Evolutionary conservation across 805 yeast genomes (phyloP), one percentile per base, ranked within the genome.

Genomic region (Suhomyces sp.): DNA sequence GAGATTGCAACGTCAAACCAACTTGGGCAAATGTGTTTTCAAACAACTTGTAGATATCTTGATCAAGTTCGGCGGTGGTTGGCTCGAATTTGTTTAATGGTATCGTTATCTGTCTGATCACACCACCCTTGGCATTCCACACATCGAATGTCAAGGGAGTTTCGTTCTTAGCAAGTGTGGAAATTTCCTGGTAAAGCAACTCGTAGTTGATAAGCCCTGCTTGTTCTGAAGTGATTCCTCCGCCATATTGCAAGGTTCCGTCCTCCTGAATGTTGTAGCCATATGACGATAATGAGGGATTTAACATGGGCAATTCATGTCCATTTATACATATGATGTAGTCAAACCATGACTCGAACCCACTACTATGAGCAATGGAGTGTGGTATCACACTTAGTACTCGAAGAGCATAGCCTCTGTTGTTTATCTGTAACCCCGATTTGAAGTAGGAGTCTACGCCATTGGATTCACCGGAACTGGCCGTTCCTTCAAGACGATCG

Each of bases 41-140:
- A 46, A 73, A 53, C 17, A 49, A 57, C 27, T 49, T 54, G 53
- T 46, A 17, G 10, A 47, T 41, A 10, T 42, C 41, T 12, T 47
- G 27, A 35, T 53, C 51, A 31, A 54, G 48, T 10, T 31, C 46
- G 6, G 49, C 49, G 6, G 42, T 50, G 8, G 44, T 41, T 7
- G 40, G 52, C 4, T 44, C 49, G 44, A 47, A 52, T 24, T 48
- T 46, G 5, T 45, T 54, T n/a, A 73, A 52, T 12, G 71, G 70
- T 1, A 74, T 49, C 1, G 54, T 9, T 3, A 74, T 62, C 49
- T 66, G 66, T 52, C 80, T 65, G 15, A 72, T 47, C 6, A 77
- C 63, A 1, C 91, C 91, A 22, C 97, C 97, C 70, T 91, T 91
- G 2, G 96, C 94, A 45, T 83, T 84, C 96, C 97, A 92, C 2